These are phyloP conservation scores for Suillus spraguei DNA, from an alignment of 768 basidiomycete genomes.

Conservation along the genomic window DNA sequence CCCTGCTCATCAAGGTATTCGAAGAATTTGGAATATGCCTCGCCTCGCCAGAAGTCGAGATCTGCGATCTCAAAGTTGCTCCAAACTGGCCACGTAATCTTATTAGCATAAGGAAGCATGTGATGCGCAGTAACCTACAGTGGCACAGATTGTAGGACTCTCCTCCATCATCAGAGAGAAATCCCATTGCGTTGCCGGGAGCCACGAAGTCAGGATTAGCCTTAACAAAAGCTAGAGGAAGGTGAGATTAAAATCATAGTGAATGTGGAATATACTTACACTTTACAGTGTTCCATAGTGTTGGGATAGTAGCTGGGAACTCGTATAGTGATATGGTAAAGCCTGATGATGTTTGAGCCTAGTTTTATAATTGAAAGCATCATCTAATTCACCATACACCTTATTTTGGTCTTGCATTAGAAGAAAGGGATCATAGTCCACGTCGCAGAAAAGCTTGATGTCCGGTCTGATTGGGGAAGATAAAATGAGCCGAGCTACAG, in stretches of 20 bases:
- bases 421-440: constrained; percentile 79
- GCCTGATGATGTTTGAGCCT: constrained; percentile 40
- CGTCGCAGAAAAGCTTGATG: constrained; percentile 81
- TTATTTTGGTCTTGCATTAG: constrained; percentile 80
- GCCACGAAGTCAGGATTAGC: constrained; percentile 63
- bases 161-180: constrained; percentile 71
- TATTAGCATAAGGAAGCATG: neutral
- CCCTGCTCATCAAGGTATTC: constrained; percentile 79
- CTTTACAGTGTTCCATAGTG: constrained; percentile 76
- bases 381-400: constrained; percentile 62
- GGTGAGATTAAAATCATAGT: neutral
- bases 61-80: constrained; percentile 84
- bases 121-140: constrained; percentile 46
- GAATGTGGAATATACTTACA: constrained; percentile 38
- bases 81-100: constrained; percentile 50
- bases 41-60: constrained; percentile 85
- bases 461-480: constrained; percentile 52
- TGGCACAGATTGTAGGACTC: constrained; percentile 78
- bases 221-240: constrained; percentile 62
- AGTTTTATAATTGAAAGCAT: constrained; percentile 18
- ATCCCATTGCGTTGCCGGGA: constrained; percentile 68
- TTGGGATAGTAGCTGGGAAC: constrained; percentile 78
- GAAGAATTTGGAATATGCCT: constrained; percentile 85
- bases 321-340: constrained; percentile 83
- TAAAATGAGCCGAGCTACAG: constrained; percentile 10